Evolutionary conservation across 2,329 filamentous ascomycete genomes (phyloP).

Genomic region (Pseudogymnoascus sp.): DNA sequence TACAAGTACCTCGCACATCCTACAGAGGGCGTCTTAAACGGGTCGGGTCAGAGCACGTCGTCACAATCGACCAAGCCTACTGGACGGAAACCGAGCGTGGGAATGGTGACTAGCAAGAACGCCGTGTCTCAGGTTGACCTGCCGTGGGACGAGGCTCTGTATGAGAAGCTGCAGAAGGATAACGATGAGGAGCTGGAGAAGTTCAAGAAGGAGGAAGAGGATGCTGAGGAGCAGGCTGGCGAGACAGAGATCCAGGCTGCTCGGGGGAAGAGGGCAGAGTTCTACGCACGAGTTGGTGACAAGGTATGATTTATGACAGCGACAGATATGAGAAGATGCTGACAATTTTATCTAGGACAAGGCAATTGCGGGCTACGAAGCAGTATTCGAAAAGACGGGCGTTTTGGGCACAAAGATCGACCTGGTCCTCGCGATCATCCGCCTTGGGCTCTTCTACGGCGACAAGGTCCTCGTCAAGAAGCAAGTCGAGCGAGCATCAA

Average conservation of each 20-base stretch:
- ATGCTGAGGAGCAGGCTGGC: slow-evolving; percentile 90
- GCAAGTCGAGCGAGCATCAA: slow-evolving; percentile 80
- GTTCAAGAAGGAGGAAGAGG: slow-evolving; percentile 80
- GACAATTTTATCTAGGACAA: slow-evolving; percentile 58
- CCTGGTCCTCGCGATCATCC: slow-evolving; percentile 90
- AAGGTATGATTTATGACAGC: slow-evolving; percentile 55
- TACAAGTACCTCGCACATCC: slow-evolving; percentile 81
- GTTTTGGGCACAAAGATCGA: slow-evolving; percentile 97
- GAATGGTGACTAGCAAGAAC: slow-evolving; percentile 67
- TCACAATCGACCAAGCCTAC: slow-evolving; percentile 45
- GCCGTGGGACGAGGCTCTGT: slow-evolving; percentile 85
- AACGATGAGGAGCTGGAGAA: slow-evolving; percentile 70
- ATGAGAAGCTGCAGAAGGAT: slow-evolving; percentile 65
- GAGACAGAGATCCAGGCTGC: slow-evolving; percentile 93
- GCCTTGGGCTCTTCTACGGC: slow-evolving; percentile 90
- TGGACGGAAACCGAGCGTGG: slow-evolving; percentile 62
- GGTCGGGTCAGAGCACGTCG: slow-evolving; percentile 37
- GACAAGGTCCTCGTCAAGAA: slow-evolving; percentile 90
- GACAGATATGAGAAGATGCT: slow-evolving; percentile 12
- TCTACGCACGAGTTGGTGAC: slow-evolving; percentile 91
- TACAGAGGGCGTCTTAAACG: slow-evolving; percentile 52
- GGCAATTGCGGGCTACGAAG: slow-evolving; percentile 85
- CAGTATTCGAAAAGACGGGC: slow-evolving; percentile 92
- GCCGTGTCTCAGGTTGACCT: slow-evolving; percentile 58
- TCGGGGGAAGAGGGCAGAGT: slow-evolving; percentile 89